Evolutionary conservation across 805 yeast genomes (phyloP), one percentile per base, ranked within the genome.

Genomic region (Starmerella etchellsii): DNA sequence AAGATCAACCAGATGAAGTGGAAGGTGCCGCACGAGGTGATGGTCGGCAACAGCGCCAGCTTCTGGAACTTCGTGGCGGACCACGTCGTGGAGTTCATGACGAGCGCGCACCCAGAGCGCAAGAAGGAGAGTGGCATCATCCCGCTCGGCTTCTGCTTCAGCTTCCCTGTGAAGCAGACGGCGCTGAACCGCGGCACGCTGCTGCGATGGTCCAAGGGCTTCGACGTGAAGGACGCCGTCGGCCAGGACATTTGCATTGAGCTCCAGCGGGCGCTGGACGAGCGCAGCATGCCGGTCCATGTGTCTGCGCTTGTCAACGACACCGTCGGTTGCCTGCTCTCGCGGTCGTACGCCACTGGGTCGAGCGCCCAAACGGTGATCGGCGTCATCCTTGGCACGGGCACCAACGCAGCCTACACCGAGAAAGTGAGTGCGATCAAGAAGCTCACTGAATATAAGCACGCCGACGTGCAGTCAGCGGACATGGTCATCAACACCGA

Each of bases 201-300:
- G 48, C 71, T 88, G 37, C 78, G 97, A 61, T 88, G 98, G 98
- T 85, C 97, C 16, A 88, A 88, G 62, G 97, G 97, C 27, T 88
- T 81, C 62, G 76, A 81, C 54, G 78, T 91, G 51, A 71, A 72
- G 23, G 97, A 88, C 52, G 77, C 82, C 31, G 81, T 88, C 27
- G 93, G 83, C 40, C 66, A 77, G 55, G 96, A 88, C 58, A 80
- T 91, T 33, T 91, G 82, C 38, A 65, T 65, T 34, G 61, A 76
- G 34, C 69, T 84, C 46, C 97, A 91, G 61, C 58, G 60, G 11
- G 80, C 81, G 43, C 54, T 88, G 35, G 79, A 82, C 52, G 54
- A 50, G 3, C 67, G 71, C 31, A 67, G 73, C 0, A 64, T 76
- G 31, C 80, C 82, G 9, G 64, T 65, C 18, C 57, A 57, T 30